These are phyloP conservation scores for Ammopiptanthus mongolicus DNA, from an alignment of 306 rosid species.

Conservation along the genomic window DNA sequence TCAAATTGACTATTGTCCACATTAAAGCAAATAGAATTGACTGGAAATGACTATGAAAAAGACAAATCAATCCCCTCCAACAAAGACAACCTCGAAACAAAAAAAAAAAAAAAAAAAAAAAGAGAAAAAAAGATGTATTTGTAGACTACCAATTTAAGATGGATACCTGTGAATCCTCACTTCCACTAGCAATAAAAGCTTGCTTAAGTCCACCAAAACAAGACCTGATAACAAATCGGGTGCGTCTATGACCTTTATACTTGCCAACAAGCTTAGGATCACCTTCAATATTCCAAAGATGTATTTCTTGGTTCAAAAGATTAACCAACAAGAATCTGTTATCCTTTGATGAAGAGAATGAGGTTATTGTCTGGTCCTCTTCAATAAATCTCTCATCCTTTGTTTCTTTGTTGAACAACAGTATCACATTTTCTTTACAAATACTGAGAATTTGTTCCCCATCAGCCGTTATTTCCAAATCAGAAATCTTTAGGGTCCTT, in stretches of 20 bases:
- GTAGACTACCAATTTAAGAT: conserved; percentile 6
- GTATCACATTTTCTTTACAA: conserved; percentile 45
- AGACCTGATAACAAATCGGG: conserved; percentile 72
- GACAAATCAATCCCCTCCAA: background rate
- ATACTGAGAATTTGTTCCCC: conserved; percentile 69
- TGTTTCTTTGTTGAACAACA: conserved; percentile 63
- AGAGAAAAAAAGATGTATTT: background rate
- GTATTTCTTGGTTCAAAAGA: conserved; percentile 86
- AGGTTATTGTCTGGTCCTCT: conserved; percentile 69
- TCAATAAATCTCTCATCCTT: conserved; percentile 58
- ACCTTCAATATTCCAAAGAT: conserved; percentile 76
- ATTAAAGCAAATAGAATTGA: background rate
- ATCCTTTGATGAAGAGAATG: conserved; percentile 77
- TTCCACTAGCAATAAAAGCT: conserved; percentile 88
- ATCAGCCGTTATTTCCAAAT: conserved; percentile 66
- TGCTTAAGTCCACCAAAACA: conserved; percentile 86
- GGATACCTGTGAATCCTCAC: conserved; percentile 94
- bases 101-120: too few relatives aligned
- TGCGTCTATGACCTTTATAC: conserved; percentile 68
- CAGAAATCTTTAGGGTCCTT: conserved; percentile 73
- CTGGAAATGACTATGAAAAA: background rate
- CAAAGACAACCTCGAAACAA: background rate
- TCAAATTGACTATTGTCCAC: background rate
- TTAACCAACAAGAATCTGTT: conserved; percentile 64
- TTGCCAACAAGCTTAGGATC: conserved; percentile 51